Conservation (phyloP, 176 grass and related monocot genomes). For the Typha latifolia region DNA sequence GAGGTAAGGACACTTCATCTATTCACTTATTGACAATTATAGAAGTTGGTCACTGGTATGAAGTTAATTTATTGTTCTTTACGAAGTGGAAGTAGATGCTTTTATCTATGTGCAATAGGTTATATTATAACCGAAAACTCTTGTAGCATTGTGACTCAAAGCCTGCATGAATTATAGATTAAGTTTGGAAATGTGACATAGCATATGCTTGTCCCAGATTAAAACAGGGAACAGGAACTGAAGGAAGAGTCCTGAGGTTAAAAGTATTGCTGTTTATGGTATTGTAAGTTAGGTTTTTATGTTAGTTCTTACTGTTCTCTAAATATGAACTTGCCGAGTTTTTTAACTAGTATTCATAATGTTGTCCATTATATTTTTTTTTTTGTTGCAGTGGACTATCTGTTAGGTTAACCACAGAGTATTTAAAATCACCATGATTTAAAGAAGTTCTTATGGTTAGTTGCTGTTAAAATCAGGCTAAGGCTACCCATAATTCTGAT, state of each 20-base stretch:
- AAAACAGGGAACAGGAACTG: background rate
- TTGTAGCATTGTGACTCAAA: background rate
- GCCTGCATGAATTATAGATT: background rate
- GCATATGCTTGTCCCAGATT: background rate
- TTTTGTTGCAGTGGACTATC: too few species aligned
- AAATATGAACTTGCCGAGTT: too few species aligned
- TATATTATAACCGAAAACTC: background rate
- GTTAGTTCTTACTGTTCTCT: too few species aligned
- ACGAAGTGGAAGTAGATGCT: background rate
- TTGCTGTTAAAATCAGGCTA: too few species aligned
- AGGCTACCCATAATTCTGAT: too few species aligned
- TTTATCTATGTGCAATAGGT: background rate
- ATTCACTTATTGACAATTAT: background rate
- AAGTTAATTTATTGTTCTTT: background rate
- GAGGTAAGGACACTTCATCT: background rate
- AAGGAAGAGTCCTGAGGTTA: background rate
- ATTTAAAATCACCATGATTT: too few species aligned
- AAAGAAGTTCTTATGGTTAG: too few species aligned
- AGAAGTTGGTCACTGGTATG: background rate
- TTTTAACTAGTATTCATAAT: too few species aligned
- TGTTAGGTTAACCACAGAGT: too few species aligned
- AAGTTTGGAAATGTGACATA: background rate
- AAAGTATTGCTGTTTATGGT: background rate
- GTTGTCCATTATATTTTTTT: too few species aligned
- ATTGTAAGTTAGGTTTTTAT: background rate